Percentiles rank a stretch among this genome's conserved stretches.
These are phyloP conservation scores for Sugiyamaella mastotermitis DNA, from an alignment of 805 yeast species.

Conservation along the genomic window DNA sequence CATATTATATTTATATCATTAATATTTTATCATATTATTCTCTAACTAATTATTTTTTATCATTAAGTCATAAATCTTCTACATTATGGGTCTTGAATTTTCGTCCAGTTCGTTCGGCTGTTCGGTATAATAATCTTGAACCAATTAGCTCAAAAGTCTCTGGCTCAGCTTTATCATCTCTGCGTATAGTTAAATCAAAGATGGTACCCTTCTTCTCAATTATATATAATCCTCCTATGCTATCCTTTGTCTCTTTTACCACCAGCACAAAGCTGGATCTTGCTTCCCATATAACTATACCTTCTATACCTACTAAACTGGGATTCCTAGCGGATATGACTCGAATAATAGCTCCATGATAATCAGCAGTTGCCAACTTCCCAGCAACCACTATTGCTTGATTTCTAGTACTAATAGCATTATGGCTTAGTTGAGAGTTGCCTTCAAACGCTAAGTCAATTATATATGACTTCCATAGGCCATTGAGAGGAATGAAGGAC, in stretches of 20 bases:
- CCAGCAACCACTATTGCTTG: constrained; percentile 14
- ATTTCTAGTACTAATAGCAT: neutral
- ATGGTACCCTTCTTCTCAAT: constrained; percentile 63
- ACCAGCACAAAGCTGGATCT: constrained; percentile 64
- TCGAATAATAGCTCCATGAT: constrained; percentile 63
- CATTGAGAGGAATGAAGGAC: constrained; percentile 48
- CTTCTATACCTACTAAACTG: constrained; percentile 54
- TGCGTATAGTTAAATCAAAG: constrained; percentile 44
- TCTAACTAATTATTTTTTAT: no score
- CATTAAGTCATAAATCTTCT: constrained; percentile 39
- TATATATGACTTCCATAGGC: constrained; percentile 72
- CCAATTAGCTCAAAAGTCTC: constrained; percentile 66
- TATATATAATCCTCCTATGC: constrained; percentile 58
- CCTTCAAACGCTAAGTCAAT: constrained; percentile 41
- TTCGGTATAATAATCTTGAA: constrained; percentile 65
- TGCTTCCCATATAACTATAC: constrained; percentile 82
- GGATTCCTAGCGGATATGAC: constrained; percentile 55
- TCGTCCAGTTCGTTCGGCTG: constrained; percentile 74
- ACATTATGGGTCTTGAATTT: constrained; percentile 80
- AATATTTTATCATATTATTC: no score
- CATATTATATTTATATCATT: no score
- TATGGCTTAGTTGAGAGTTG: neutral
- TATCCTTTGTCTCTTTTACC: constrained; percentile 34
- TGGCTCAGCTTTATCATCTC: constrained; percentile 24
- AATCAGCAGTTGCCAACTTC: constrained; percentile 68